Evolutionary conservation across 73 alveolate species (phyloP), one percentile per base, ranked within the genome.

Genomic region (Diophrys sp.): DNA sequence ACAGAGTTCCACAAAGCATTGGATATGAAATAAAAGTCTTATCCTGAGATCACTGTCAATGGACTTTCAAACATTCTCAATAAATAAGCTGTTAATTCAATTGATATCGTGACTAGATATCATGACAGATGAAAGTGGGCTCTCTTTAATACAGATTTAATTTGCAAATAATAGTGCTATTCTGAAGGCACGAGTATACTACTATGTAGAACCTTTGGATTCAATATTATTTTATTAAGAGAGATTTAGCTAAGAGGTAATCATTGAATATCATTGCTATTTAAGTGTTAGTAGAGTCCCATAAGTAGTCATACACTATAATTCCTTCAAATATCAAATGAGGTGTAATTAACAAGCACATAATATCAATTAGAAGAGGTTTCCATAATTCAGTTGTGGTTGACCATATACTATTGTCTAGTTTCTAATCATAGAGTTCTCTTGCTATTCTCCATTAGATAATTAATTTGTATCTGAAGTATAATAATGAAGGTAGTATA

Each of bases 111-210:
- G 27, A 1, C 54, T 54, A 33, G 31, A 1, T 26, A 54, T 54
- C 26, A 53, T 44, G 72, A 73, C 33, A 8, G 72, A n/a, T 0
- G 86, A 54, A 34, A 73, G 82, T 18, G 96, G 96, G 31, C 73
- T 67, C 30, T 83, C 71, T 74, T 84, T 81, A 90, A 90, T 86
- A 31, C 85, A 33, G 5, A 92, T 73, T 70, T 87, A 86, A 31
- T 81, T 54, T 0, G 93, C 91, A 68, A 90, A 90, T 77, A 81
- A 28, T 26, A 79, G 85, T 54, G 91, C 79, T n/a, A 90, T 91
- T 53, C 96, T 74, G 24, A 74, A 74, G 0, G 96, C 81, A 56
- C 96, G 30, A 33, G 90, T 81, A 44, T 30, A 79, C 70, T 73
- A 86, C 54, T 14, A 83, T 54, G 56, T 87, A 86, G 53, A 91